These are phyloP conservation scores for Polygonum aviculare DNA, from an alignment of 148 eudicot genomes.

Conservation along the genomic window DNA sequence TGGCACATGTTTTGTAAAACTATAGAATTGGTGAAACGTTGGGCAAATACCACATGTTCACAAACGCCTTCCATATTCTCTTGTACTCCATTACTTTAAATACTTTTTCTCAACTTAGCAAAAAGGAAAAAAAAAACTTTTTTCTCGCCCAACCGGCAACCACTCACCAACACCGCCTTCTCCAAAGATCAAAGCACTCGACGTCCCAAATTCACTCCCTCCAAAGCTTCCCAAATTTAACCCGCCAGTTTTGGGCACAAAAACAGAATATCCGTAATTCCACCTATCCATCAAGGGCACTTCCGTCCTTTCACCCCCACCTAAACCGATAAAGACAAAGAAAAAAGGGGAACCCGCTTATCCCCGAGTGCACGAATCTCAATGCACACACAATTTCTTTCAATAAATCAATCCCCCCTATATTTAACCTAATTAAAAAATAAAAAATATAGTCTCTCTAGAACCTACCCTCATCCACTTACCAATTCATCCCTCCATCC, in stretches of 20 bases:
- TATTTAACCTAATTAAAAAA: background rate
- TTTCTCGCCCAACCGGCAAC: background rate
- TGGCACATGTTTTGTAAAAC: no score
- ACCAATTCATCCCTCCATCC: background rate
- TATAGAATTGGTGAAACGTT: no score
- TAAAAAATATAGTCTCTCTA: background rate
- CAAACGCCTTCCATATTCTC: no score
- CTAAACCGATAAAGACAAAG: background rate
- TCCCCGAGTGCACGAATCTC: constrained; percentile 3
- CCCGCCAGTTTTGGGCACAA: background rate
- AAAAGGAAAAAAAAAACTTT: background rate
- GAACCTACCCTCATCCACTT: background rate
- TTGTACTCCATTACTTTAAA: no score
- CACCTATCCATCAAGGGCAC: background rate
- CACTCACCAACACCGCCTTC: background rate
- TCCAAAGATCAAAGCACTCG: background rate
- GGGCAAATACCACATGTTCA: no score
- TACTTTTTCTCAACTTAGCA: no score
- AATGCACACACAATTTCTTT: background rate
- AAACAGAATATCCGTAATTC: background rate
- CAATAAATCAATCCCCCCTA: background rate
- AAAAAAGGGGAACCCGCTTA: background rate
- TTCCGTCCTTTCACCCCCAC: background rate
- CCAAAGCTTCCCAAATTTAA: background rate
- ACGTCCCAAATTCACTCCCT: background rate